Evolutionary conservation across 345 rosid genomes (phyloP), one percentile per base, ranked within the genome.

Genomic region (Murraya koenigii): DNA sequence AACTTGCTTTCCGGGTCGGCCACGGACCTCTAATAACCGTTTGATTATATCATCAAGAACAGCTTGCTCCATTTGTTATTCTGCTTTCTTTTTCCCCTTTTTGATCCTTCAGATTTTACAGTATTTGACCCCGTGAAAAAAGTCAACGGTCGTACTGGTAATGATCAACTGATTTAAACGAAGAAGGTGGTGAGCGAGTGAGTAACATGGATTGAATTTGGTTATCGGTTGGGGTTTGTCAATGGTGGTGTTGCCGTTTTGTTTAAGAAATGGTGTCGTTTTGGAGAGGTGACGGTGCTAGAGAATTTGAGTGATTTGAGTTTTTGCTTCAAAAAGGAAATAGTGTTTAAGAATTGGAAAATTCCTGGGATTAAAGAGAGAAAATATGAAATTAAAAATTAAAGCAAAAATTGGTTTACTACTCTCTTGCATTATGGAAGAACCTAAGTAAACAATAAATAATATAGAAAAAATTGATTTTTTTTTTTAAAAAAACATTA

Each of bases 1-100:
- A 7, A 91, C 94, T 76, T 86, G 96, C 85, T 88, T 90, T n/a
- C 92, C 96, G 0, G 92, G 91, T 63, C 85, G 88, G 22, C 82
- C 88, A 15, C 90, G 80, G 25, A 87, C 89, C 83, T 91, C 96
- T 38, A 90, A 60, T 13, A 91, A 88, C 78, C 96, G 82, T 64
- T 59, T 75, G 83, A 90, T 91, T 63, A 91, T 90, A 84, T 88
- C 94, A 75, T 90, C 96, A 32, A 91, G 81, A 54, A 88, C 67
- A 36, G 86, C 79, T 38, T 83, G 87, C 68, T 91, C 96, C 93
- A 91, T 91, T 75, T 22, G 23, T 15, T 15, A 20, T 5, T 5
- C 20, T 7, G 22, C 2, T 20, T 6, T 65, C 5, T 22, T 3
- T 20, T 23, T 7, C 25, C 28, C 38, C 49, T 13, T 44, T 59